Conservation (phyloP, 441 rosid species). For the Syzygium malaccense region DNA sequence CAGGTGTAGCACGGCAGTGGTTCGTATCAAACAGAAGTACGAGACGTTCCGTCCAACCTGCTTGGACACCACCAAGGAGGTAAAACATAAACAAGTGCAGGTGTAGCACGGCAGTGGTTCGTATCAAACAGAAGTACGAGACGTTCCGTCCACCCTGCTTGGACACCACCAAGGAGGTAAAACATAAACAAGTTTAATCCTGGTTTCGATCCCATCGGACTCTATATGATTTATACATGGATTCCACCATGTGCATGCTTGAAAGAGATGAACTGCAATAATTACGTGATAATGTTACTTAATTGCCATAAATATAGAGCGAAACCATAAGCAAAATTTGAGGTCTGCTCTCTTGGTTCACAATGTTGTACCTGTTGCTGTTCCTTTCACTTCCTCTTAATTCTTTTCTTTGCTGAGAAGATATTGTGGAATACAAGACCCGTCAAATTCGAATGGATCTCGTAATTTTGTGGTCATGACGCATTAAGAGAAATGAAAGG, state of each 20-base stretch:
- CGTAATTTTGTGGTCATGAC: background rate
- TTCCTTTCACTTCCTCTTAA: background rate
- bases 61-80: background rate
- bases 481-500: background rate
- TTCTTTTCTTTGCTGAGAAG: background rate
- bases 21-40: background rate
- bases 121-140: background rate
- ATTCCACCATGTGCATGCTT: background rate
- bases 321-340: background rate
- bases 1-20: background rate
- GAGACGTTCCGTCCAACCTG: background rate
- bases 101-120: accelerated
- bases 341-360: background rate
- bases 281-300: background rate
- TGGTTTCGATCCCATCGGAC: accelerated
- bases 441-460: background rate
- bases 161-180: background rate
- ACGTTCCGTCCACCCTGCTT: background rate
- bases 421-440: background rate
- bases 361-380: background rate
- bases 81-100: too few species aligned
- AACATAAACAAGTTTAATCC: background rate
- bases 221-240: background rate
- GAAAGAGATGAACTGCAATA: background rate
- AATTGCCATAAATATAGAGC: background rate